Evolutionary conservation across 768 basidiomycete genomes (phyloP).

Genomic region (Sutorius australiensis): DNA sequence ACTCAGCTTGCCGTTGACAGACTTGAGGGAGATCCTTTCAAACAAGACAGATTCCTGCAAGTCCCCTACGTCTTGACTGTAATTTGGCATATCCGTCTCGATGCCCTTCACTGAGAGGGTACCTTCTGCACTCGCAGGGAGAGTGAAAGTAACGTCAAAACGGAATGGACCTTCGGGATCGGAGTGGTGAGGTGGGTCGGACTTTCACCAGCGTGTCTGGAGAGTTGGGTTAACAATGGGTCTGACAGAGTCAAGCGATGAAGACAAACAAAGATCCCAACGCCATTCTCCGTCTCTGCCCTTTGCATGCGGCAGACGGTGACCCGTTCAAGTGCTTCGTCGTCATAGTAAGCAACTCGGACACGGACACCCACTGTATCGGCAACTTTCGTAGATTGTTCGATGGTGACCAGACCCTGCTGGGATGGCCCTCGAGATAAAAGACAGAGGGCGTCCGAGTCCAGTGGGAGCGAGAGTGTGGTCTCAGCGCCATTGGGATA

Average conservation of each 20-base stretch:
- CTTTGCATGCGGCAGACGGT: conserved; percentile 31
- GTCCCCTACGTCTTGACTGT: conserved; percentile 35
- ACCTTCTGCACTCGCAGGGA: conserved; percentile 31
- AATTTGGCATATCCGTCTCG: conserved; percentile 41
- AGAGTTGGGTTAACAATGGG: neutral
- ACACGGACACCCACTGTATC: conserved; percentile 29
- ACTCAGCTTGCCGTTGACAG: conserved; percentile 35
- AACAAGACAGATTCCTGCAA: conserved; percentile 37
- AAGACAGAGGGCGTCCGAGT: conserved; percentile 30
- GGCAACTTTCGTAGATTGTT: conserved; percentile 24
- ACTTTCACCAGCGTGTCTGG: conserved; percentile 32
- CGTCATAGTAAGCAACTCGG: conserved; percentile 22
- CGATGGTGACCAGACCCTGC: conserved; percentile 26
- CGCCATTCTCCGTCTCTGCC: conserved; percentile 22
- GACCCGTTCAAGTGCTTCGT: conserved; percentile 20
- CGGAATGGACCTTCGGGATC: conserved; percentile 17
- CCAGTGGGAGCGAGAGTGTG: conserved; percentile 28
- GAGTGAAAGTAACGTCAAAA: conserved; percentile 36
- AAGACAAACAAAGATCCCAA: conserved; percentile 35
- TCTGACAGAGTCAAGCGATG: neutral
- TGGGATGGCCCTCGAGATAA: conserved; percentile 29
- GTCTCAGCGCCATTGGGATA: conserved; percentile 25
- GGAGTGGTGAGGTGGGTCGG: neutral
- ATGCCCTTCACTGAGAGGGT: conserved; percentile 38
- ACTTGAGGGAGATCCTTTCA: conserved; percentile 32